Base-by-base conservation (phyloP, 805 yeast species). In the Kodamaea kakaduensis region DNA sequence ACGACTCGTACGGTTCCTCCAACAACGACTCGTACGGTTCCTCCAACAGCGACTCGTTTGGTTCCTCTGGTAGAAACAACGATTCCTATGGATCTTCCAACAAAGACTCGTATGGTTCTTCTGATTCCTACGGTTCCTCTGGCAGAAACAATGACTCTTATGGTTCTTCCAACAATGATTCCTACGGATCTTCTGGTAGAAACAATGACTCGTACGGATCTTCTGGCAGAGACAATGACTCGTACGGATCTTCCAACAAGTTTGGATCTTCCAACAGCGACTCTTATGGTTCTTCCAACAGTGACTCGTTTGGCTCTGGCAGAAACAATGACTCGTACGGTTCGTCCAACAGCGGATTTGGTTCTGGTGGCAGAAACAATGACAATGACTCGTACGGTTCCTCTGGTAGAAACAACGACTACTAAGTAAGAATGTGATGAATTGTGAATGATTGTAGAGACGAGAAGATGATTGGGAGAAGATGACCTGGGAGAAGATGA, bases 31-130 rank as follows among this genome's bases (percentile, higher is more conserved):
- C 43, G 8, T 45, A 31, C 33, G 48, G 45, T 5, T 40, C 46
- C 9, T 37, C 38, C 17, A 25, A 24, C 33, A 28, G 17, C 20
- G 25, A 32, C 19, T 31, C 34, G n/a, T 55, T 52, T 38, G 60
- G 60, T 18, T 46, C 57, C 29, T 37, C 38, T 13, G 34, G 33
- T 19, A 42, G 48, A 32, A 45, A 17, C 48, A 46, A 31, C 45
- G 44, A 45, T 36, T 31, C 34, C 6, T 55, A 54, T 37, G 60
- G 60, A 15, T 47, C 58, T 15, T 38, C 42, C 16, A 42, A 41
- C 28, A 21, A 41, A 13, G 41, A 38, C 45, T 45, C 55, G 9
- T 48, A 49, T 41, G 56, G 57, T 12, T 49, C 52, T 22, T 38
- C 45, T 6, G n/a, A n/a, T n/a, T n/a, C 58, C 5, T 50, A 48